A percentile compares a stretch with the other conserved stretches of the same genome.
These are phyloP conservation scores for Rehmannia glutinosa DNA, from an alignment of 257 asterid genomes.

Conservation along the genomic window DNA sequence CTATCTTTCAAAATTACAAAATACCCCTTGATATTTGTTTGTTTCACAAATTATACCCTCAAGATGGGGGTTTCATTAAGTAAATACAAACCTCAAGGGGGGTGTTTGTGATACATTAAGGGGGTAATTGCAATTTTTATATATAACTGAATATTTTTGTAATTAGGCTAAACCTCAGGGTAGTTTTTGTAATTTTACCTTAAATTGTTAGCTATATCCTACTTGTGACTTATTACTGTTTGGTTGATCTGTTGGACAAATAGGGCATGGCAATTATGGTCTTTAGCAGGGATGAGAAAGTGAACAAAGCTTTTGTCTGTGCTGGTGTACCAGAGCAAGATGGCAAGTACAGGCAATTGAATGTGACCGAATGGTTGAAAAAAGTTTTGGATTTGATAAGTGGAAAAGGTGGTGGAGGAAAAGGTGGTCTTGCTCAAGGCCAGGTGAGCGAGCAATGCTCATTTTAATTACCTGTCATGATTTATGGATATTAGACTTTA, in stretches of 20 bases:
- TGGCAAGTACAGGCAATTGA: constrained; percentile 54
- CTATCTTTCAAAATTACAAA: too few species aligned
- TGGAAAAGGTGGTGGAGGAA: constrained; percentile 99
- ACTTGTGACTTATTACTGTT: neutral
- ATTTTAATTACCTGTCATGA: neutral
- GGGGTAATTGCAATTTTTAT: too few species aligned
- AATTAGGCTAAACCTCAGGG: too few species aligned
- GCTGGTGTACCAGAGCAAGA: constrained; percentile 94
- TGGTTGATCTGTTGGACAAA: constrained; percentile 4
- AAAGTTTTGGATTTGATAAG: constrained; percentile 62
- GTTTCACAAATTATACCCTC: too few species aligned
- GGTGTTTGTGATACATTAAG: too few species aligned
- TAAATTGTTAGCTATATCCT: neutral
- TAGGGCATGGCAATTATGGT: constrained; percentile 91
- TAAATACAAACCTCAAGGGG: too few species aligned
- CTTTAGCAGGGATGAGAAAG: constrained; percentile 63
- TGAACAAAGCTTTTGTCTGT: constrained; percentile 82
- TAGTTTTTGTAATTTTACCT: too few species aligned
- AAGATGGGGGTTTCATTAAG: too few species aligned
- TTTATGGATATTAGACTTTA: neutral
- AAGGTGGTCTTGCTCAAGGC: constrained; percentile 91
- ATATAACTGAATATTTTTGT: too few species aligned
- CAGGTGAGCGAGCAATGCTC: constrained; percentile 53
- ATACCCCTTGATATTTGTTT: too few species aligned
- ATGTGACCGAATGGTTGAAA: constrained; percentile 76